phyloP scores from a whole-genome alignment of 192 early-diverging fungal species.

The Phycomyces nitens region DNA sequence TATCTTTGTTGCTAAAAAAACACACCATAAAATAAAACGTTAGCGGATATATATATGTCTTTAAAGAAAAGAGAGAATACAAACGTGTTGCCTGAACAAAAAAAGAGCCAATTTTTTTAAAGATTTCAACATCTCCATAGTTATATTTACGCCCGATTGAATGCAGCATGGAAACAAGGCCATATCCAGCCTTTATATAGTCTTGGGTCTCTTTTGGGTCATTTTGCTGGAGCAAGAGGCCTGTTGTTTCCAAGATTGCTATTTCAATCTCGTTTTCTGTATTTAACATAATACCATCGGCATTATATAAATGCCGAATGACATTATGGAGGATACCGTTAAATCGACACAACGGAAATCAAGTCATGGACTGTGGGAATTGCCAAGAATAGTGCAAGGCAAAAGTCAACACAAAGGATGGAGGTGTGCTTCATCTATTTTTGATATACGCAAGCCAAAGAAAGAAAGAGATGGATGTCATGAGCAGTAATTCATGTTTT shows the following conservation, averaged over 20 bases:
- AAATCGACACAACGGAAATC: too few relatives aligned
- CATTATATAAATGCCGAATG: slow-evolving; percentile 9
- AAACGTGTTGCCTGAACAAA: slow-evolving; percentile 15
- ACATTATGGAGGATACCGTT: slow-evolving; percentile 16
- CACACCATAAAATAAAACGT: slow-evolving; percentile 15
- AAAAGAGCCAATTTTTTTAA: slow-evolving; percentile 15
- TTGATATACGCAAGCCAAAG: too few relatives aligned
- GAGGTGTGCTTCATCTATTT: too few relatives aligned
- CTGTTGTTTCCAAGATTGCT: slow-evolving; percentile 14
- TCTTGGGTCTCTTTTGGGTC: slow-evolving; percentile 10
- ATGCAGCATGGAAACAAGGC: slow-evolving; percentile 8
- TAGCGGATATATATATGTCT: slow-evolving; percentile 6
- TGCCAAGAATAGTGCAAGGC: too few relatives aligned
- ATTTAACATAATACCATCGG: slow-evolving; percentile 15
- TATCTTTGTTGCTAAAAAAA: slow-evolving; percentile 12
- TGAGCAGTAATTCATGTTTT: too few relatives aligned
- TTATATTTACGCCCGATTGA: slow-evolving; percentile 4
- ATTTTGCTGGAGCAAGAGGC: slow-evolving; percentile 10
- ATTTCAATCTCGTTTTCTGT: slow-evolving; percentile 9
- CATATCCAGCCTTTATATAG: slow-evolving; percentile 17
- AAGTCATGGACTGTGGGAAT: too few relatives aligned
- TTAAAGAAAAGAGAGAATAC: slow-evolving; percentile 20
- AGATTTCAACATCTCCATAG: slow-evolving; percentile 13
- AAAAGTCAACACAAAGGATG: too few relatives aligned
- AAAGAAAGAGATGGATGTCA: too few relatives aligned